Conservation (phyloP, 202 grass and related monocot species). For the Setaria italica region DNA sequence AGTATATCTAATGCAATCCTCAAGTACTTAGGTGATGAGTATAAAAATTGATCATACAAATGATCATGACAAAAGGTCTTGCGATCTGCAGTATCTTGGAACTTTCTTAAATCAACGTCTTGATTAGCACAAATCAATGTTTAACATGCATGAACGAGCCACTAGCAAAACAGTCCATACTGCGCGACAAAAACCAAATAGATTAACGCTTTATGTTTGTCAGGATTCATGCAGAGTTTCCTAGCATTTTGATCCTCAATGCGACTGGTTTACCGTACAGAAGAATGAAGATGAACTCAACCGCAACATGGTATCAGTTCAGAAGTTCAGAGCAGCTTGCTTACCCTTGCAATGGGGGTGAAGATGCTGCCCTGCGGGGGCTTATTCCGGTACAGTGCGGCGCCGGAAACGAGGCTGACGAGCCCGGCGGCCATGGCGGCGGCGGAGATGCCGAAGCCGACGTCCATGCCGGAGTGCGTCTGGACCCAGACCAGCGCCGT, state of each 20-base stretch:
- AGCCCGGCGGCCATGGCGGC: slow-evolving; percentile 80
- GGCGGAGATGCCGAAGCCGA: slow-evolving; percentile 75
- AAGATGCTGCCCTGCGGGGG: slow-evolving; percentile 90
- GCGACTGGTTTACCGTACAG: neutral
- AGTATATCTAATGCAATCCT: slow-evolving; percentile 34
- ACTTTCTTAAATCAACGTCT: neutral
- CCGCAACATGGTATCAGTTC: neutral
- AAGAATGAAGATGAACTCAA: neutral
- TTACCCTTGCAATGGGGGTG: slow-evolving; percentile 73
- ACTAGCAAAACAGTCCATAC: slow-evolving; percentile 7
- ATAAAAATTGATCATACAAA: slow-evolving; percentile 37
- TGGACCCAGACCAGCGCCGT: slow-evolving; percentile 92
- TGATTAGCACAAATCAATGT: slow-evolving; percentile 16
- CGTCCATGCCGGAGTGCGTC: slow-evolving; percentile 87
- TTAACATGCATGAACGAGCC: slow-evolving; percentile 5
- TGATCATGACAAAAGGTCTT: slow-evolving; percentile 24
- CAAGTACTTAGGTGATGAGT: neutral
- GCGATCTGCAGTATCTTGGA: slow-evolving; percentile 19
- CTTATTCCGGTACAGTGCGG: slow-evolving; percentile 73
- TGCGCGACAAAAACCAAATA: neutral
- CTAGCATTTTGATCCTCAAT: slow-evolving; percentile 11
- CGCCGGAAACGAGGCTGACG: slow-evolving; percentile 62
- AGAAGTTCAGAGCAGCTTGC: neutral
- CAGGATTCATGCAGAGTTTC: neutral
- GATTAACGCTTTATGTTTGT: slow-evolving; percentile 2